Conservation (phyloP, 140 eudicot species). For the Ambrosia hybrid region DNA sequence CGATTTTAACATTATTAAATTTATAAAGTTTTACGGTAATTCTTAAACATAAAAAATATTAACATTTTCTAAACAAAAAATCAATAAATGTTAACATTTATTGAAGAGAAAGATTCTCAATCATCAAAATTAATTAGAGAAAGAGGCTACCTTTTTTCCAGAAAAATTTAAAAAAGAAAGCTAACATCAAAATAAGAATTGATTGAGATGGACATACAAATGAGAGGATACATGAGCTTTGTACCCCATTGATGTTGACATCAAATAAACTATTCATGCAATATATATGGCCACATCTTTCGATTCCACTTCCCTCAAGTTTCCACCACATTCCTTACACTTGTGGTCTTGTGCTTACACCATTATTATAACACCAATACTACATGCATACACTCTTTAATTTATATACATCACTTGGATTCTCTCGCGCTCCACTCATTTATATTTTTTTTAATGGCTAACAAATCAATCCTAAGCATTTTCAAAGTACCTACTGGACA, state of each 20-base stretch:
- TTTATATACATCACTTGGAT: too few relatives aligned
- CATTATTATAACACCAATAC: neutral
- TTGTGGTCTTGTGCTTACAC: neutral
- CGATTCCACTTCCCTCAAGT: slow-evolving; percentile 8
- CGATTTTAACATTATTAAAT: too few relatives aligned
- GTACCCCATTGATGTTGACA: slow-evolving; percentile 23
- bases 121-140: neutral
- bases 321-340: slow-evolving; percentile 20
- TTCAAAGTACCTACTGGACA: too few relatives aligned
- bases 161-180: neutral
- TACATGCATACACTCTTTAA: neutral
- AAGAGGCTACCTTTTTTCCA: neutral
- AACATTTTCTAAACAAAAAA: neutral
- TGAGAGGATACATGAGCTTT: slow-evolving; percentile 12
- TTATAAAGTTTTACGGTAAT: neutral
- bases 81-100: neutral
- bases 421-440: too few relatives aligned
- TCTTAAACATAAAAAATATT: neutral
- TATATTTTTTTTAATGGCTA: too few relatives aligned
- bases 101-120: neutral
- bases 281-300: slow-evolving; percentile 27
- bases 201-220: slow-evolving; percentile 17
- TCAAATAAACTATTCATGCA: slow-evolving; percentile 13
- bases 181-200: slow-evolving; percentile 1
- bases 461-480: too few relatives aligned